Base-by-base conservation (phyloP, 2,329 filamentous ascomycete species). In the Sodiomyces alkalinus region DNA sequence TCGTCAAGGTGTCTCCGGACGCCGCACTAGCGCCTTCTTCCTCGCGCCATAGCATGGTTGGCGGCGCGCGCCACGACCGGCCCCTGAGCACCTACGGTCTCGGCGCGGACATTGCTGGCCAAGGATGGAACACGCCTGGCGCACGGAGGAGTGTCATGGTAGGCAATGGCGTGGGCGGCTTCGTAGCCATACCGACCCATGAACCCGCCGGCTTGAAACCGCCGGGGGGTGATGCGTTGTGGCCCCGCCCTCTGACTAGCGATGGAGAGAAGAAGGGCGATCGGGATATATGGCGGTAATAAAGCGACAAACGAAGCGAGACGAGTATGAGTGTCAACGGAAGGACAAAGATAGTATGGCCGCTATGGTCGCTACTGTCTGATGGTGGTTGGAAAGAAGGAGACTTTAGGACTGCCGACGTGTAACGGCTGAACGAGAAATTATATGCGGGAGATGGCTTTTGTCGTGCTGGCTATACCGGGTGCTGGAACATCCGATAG, bases 71-170 rank as follows among this genome's bases (percentile, higher is more conserved):
- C 30, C 41, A 17, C 31, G 47, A 45, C 41, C 58, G 66, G 19
- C 66, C 65, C 18, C 48, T 61, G 30, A 72, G 67, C 47, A 65
- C 60, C 41, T 73, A 70, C 43, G 68, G 68, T 10, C 55, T 73
- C 19, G 59, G 57, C n/a, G 55, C 62, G 11, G 67, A 70, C 35
- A 48, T 65, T 13, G 47, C 56, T 3, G 53, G 56, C 3, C 41
- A 50, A 26, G 61, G 60, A 4, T 70, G 66, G 62, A 59, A 64
- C 31, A 49, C 51, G 4, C 58, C 60, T 3, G 65, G 64, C 6
- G 61, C 64, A 10, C 51, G 68, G 31, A 57, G 59, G 38, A 72
- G 68, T 32, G 50, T 71, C 31, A 55, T 73, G 39, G 49, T 70
- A 22, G 62, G 60, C 14, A 62, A 64, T 26, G 60, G 61, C 0